phyloP scores from a whole-genome alignment of 1,284 basidiomycete genomes.

The Ceratobasidium sp. region DNA sequence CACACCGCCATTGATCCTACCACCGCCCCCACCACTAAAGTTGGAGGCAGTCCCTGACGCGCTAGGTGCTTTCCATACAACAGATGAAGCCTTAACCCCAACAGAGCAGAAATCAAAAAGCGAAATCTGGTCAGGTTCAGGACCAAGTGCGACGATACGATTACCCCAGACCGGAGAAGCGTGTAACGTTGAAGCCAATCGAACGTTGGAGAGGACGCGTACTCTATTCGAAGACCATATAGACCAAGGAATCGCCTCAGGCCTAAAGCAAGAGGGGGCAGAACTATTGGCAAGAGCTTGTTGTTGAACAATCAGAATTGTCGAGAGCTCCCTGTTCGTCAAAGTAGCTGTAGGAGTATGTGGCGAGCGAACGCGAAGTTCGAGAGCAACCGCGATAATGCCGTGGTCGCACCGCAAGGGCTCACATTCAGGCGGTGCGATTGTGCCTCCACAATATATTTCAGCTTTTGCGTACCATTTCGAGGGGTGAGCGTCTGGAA shows the following conservation, averaged over 20 bases:
- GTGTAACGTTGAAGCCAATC: not conserved
- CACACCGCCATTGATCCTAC: slow-evolving; percentile 1
- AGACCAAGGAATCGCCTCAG: slow-evolving; percentile 14
- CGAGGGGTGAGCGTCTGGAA: slow-evolving; percentile 28
- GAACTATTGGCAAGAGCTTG: not conserved
- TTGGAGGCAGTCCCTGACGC: not conserved
- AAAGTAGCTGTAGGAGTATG: not conserved
- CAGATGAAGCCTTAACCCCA: not conserved
- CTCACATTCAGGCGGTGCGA: not conserved
- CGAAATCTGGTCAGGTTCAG: slow-evolving; percentile 3
- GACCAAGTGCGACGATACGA: slow-evolving; percentile 20
- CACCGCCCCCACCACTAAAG: slow-evolving; percentile 1
- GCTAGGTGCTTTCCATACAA: slow-evolving; percentile 12
- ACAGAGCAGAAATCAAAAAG: slow-evolving; percentile 35
- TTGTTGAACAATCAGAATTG: slow-evolving; percentile 14
- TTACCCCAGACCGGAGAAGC: slow-evolving; percentile 20
- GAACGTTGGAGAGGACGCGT: slow-evolving; percentile 6
- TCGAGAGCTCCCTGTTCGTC: not conserved
- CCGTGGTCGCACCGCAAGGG: not conserved
- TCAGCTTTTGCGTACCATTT: slow-evolving; percentile 35
- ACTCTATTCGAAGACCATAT: slow-evolving; percentile 20
- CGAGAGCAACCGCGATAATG: not conserved
- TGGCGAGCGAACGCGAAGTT: slow-evolving; percentile 18
- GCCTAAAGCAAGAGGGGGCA: not conserved
- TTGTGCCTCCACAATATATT: not conserved